Evolutionary conservation across 306 rosid species (phyloP).

Genomic region (Cucumis sativus): Cucumber_9930_V3 NC_026656.2:7080501-7081000

Average conservation of each 20-base stretch:
- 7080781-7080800: constrained; percentile 52
- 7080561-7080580: neutral
- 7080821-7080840: constrained; percentile 14
- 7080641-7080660: too few species aligned
- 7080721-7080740: constrained; percentile 78
- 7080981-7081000: constrained; percentile 50
- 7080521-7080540: constrained; percentile 78
- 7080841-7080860: constrained; percentile 35
- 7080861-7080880: constrained; percentile 65
- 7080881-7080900: constrained; percentile 66
- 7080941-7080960: constrained; percentile 26
- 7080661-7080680: neutral
- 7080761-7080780: constrained; percentile 59
- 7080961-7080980: constrained; percentile 35
- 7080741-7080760: constrained; percentile 62
- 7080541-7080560: constrained; percentile 16
- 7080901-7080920: constrained; percentile 40
- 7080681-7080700: constrained; percentile 99
- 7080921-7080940: constrained; percentile 19
- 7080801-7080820: constrained; percentile 28
- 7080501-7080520: constrained; percentile 57
- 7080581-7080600: neutral
- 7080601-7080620: neutral
- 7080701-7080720: constrained; percentile 58
- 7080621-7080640: too few species aligned